A percentile compares a stretch with the other conserved stretches of the same genome.
Conservation (phyloP, 1,284 basidiomycete species). For the Peniophora sp. region DNA sequence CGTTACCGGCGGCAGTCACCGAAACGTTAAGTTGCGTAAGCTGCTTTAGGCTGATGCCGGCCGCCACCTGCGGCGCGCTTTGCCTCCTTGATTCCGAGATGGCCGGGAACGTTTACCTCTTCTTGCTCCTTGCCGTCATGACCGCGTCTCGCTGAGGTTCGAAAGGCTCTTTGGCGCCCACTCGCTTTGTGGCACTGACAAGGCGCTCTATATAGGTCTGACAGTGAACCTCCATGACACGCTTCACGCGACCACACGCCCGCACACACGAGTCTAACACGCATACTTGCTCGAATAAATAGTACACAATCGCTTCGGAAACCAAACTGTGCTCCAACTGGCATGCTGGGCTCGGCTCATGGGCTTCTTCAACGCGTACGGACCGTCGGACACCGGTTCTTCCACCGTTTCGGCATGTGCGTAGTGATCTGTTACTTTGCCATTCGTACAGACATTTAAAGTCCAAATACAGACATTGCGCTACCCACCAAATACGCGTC, state of each 20-base stretch:
- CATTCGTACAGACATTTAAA: neutral
- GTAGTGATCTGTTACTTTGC: slow-evolving; percentile 21
- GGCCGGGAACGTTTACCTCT: no score
- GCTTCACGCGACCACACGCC: neutral
- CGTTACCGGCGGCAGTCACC: no score
- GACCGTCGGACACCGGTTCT: slow-evolving; percentile 41
- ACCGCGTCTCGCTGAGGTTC: no score
- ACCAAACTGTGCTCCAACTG: neutral
- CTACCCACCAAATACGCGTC: slow-evolving; percentile 87
- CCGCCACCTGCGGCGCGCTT: no score
- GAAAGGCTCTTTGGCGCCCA: no score
- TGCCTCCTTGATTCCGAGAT: no score
- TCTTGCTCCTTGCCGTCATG: no score
- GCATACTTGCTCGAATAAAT: neutral
- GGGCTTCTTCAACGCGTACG: slow-evolving; percentile 26
- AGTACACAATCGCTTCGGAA: neutral
- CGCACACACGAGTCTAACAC: neutral
- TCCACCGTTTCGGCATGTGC: slow-evolving; percentile 70
- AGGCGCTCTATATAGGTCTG: no score
- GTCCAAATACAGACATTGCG: slow-evolving; percentile 55
- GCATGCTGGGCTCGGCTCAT: slow-evolving; percentile 9
- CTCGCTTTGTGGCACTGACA: no score
- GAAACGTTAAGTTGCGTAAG: no score
- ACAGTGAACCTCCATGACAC: neutral
- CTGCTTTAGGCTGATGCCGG: no score